Percentiles rank a stretch among this genome's conserved stretches.
phyloP scores from a whole-genome alignment of 345 rosid species.

The Limnanthes douglasii region DNA sequence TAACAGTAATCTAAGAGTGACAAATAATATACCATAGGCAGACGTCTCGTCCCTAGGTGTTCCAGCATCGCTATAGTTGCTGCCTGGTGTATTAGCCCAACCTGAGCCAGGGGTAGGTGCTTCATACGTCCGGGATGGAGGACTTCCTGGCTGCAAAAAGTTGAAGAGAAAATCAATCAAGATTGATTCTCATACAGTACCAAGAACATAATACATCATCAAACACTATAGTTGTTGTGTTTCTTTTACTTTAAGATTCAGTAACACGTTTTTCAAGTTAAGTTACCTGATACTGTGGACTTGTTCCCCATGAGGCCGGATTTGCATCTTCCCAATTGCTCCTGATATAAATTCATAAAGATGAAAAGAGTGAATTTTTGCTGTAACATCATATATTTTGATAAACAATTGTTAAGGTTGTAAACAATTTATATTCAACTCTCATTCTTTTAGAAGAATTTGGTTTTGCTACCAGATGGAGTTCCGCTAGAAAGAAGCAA shows the following conservation, averaged over 20 bases:
- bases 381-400: no score
- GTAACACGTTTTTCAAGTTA: no score
- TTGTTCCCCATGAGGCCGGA: slow-evolving; percentile 82
- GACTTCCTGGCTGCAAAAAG: slow-evolving; percentile 73
- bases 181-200: slow-evolving; percentile 7
- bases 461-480: no score
- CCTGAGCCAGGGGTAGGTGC: slow-evolving; percentile 96
- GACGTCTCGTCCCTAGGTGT: slow-evolving; percentile 79
- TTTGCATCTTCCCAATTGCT: slow-evolving; percentile 96
- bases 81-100: slow-evolving; percentile 88
- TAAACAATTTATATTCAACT: no score
- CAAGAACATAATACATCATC: no score
- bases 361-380: no score
- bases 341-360: slow-evolving; percentile 39
- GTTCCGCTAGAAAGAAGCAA: no score
- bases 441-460: no score
- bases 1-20: slow-evolving; percentile 1
- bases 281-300: slow-evolving; percentile 89
- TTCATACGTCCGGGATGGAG: slow-evolving; percentile 76
- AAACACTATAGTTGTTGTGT: no score
- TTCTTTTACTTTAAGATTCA: no score
- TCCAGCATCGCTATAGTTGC: slow-evolving; percentile 81
- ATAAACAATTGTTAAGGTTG: no score
- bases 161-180: background rate
- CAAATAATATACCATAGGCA: slow-evolving; percentile 36